Base-by-base conservation (phyloP, 371 early-diverging fungal species). In the Fennellomyces sp. region DNA sequence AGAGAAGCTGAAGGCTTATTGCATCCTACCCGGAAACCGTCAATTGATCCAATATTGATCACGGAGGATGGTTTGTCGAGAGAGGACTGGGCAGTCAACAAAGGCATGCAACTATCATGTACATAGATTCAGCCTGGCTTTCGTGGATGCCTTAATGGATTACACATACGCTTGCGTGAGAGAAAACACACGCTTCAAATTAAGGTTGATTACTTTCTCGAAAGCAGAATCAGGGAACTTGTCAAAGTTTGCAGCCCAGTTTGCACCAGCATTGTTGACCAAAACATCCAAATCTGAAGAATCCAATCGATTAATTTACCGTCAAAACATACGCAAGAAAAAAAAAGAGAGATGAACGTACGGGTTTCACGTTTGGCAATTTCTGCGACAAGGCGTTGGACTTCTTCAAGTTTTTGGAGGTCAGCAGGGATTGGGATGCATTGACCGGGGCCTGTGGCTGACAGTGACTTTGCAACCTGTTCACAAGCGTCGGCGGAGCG, bases 251-350 rank as follows among this genome's bases (percentile, higher is more conserved):
- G 73, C 82, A 31, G 78, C 83, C 84, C 88, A 88, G 30, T 85
- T 91, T 25, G 91, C 91, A 25, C 95, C 92, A 15, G 91, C 84
- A 66, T 94, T 95, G 70, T 96, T 95, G 35, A 96, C 81, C 15
- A 96, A 80, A 11, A 95, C 81, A 66, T 95, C 82, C 55, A 96
- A 74, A 64, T 90, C 93, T 76, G 65, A 5, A 8, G 31, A 17
- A 13, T 1, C 10, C 23, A 27, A 6, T 5, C n/a, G n/a, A 45
- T 39, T n/a, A 39, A 39, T 39, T 39, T 39, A 39, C 6, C 5
- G 17, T n/a, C 17, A 6, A 39, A 13, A 39, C 13, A 39, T 39
- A 7, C 12, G 17, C 17, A 13, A 11, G 17, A 6, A 38, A 38
- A 38, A 38, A 12, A 39, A 0, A 39, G 13, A 39, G 13, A n/a